phyloP scores from a whole-genome alignment of 345 rosid genomes.

The Eucalyptus pauciflora region DNA sequence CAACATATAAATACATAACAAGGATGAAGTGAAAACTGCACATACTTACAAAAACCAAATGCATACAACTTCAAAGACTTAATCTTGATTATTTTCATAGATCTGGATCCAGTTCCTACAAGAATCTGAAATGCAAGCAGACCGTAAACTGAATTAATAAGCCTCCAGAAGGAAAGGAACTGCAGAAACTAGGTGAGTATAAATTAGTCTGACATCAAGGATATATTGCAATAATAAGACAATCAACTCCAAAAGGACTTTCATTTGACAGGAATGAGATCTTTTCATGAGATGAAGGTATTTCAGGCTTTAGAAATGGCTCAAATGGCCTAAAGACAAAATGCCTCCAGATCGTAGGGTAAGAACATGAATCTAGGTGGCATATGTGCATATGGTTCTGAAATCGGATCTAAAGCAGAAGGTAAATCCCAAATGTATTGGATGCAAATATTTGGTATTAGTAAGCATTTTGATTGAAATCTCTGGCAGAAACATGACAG shows the following conservation, averaged over 20 bases:
- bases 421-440: background rate
- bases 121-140: conserved; percentile 48
- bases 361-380: background rate
- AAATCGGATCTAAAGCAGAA: background rate
- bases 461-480: background rate
- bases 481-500: background rate
- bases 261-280: background rate
- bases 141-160: background rate
- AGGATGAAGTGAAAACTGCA: background rate
- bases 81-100: conserved; percentile 68
- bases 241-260: background rate
- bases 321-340: background rate
- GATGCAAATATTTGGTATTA: background rate
- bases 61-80: conserved; percentile 82
- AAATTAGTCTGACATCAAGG: background rate
- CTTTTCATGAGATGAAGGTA: background rate
- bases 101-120: conserved; percentile 92
- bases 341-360: background rate
- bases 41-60: conserved; percentile 85
- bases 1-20: background rate
- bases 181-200: background rate
- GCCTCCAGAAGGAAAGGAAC: background rate
- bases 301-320: background rate
- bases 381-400: background rate
- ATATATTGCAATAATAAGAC: background rate